Conservation (phyloP, 331 rosid species). For the Stylosanthes scabra region DNA sequence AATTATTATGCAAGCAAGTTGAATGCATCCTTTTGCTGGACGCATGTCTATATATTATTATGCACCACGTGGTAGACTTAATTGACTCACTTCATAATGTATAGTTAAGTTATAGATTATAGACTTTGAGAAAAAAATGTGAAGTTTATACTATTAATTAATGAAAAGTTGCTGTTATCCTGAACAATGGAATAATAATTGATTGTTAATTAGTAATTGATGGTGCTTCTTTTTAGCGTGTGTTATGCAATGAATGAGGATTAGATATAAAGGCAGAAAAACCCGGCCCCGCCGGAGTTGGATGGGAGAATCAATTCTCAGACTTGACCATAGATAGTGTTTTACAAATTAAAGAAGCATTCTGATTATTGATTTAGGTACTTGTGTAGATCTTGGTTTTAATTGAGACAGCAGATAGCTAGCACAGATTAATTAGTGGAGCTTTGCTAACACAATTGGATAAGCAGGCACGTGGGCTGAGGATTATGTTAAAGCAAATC, state of each 20-base stretch:
- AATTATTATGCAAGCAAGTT: not conserved
- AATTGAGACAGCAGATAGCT: not conserved
- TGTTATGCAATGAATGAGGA: not conserved
- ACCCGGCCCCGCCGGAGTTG: not conserved
- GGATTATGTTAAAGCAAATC: not conserved
- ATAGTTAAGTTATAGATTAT: not conserved
- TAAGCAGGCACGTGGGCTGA: slow-evolving; percentile 4
- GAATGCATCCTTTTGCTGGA: not conserved
- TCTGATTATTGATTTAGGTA: not conserved
- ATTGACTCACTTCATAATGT: not conserved
- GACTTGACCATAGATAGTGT: not conserved
- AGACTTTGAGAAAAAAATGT: not conserved
- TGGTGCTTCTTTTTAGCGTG: not conserved
- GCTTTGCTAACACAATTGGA: not conserved
- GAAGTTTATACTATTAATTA: not conserved
- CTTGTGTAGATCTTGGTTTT: not conserved
- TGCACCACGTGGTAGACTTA: not conserved
- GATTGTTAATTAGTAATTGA: not conserved
- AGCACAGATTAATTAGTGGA: not conserved
- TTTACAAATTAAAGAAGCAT: not conserved
- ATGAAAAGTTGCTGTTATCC: not conserved
- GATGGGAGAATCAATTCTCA: not conserved
- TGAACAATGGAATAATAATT: not conserved
- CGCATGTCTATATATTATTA: not conserved
- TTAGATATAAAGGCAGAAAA: not conserved